Conservation (phyloP, 176 grass and related monocot species). For the Tillandsia fasciculata region DNA sequence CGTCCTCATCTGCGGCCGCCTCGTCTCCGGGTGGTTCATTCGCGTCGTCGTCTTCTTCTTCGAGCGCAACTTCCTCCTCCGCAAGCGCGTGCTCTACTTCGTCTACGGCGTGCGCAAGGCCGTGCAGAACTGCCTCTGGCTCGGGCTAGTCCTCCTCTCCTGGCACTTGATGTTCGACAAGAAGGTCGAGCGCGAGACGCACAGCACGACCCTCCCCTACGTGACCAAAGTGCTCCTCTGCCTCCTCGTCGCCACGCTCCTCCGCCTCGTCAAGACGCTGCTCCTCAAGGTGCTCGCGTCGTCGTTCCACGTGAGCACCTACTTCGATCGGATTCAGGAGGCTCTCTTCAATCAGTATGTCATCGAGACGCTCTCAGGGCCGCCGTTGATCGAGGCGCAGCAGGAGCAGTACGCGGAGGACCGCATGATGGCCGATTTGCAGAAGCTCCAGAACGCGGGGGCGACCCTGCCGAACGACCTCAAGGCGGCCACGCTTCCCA, state of each 20-base stretch:
- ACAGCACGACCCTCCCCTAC: slow-evolving; percentile 26
- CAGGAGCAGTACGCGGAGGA: slow-evolving; percentile 32
- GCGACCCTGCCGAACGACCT: slow-evolving; percentile 47
- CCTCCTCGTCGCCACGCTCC: slow-evolving; percentile 8
- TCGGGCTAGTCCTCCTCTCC: slow-evolving; percentile 54
- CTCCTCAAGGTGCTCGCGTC: slow-evolving; percentile 67
- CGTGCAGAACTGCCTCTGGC: slow-evolving; percentile 64
- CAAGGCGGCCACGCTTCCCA: slow-evolving; percentile 16
- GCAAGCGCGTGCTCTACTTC: slow-evolving; percentile 79
- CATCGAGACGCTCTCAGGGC: slow-evolving; percentile 61
- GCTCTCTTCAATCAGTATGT: slow-evolving; percentile 73
- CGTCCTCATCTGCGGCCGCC: slow-evolving; percentile 69
- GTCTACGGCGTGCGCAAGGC: slow-evolving; percentile 62
- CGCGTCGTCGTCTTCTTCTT: slow-evolving; percentile 47
- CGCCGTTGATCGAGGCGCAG: slow-evolving; percentile 27
- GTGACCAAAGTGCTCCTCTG: slow-evolving; percentile 7
- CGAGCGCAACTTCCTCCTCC: slow-evolving; percentile 66
- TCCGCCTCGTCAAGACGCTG: slow-evolving; percentile 5
- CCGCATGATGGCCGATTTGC: slow-evolving; percentile 45
- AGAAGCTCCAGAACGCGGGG: slow-evolving; percentile 50
- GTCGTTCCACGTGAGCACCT: slow-evolving; percentile 69
- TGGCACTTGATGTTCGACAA: slow-evolving; percentile 72
- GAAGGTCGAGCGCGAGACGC: slow-evolving; percentile 27
- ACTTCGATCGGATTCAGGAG: slow-evolving; percentile 82
- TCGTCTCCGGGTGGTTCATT: slow-evolving; percentile 69